phyloP scores from a whole-genome alignment of 2,329 filamentous ascomycete genomes.

The Aspergillus glaucus region DNA sequence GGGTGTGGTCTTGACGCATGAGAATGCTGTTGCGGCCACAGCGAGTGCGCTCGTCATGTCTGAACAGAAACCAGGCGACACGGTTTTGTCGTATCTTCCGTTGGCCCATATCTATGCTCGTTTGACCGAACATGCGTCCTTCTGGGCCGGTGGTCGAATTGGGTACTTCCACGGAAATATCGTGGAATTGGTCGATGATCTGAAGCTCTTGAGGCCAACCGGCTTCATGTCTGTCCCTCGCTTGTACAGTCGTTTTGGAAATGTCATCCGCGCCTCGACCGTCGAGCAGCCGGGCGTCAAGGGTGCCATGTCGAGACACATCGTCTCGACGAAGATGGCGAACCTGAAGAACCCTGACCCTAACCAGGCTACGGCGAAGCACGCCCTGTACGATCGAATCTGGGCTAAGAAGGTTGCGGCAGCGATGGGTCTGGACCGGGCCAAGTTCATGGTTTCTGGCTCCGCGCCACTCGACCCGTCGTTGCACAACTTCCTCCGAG shows the following conservation, averaged over 20 bases:
- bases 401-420: conserved; percentile 82
- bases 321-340: conserved; percentile 73
- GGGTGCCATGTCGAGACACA: conserved; percentile 72
- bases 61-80: conserved; percentile 52
- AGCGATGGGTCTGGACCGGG: conserved; percentile 73
- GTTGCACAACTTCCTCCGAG: conserved; percentile 81
- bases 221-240: conserved; percentile 83
- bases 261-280: conserved; percentile 72
- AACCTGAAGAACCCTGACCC: conserved; percentile 63
- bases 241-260: conserved; percentile 83
- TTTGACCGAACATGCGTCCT: conserved; percentile 67
- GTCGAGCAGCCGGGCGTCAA: conserved; percentile 72
- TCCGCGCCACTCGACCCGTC: conserved; percentile 85
- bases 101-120: conserved; percentile 92
- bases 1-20: conserved; percentile 67
- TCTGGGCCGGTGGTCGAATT: conserved; percentile 67
- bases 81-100: conserved; percentile 80
- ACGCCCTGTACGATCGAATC: conserved; percentile 56
- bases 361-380: conserved; percentile 62
- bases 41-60: conserved; percentile 53
- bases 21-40: conserved; percentile 69
- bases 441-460: conserved; percentile 71
- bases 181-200: conserved; percentile 75
- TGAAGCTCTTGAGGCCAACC: conserved; percentile 80
- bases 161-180: conserved; percentile 96